Base-by-base conservation (phyloP, 495 filamentous ascomycete genomes). In the Monascus purpureus region DNA sequence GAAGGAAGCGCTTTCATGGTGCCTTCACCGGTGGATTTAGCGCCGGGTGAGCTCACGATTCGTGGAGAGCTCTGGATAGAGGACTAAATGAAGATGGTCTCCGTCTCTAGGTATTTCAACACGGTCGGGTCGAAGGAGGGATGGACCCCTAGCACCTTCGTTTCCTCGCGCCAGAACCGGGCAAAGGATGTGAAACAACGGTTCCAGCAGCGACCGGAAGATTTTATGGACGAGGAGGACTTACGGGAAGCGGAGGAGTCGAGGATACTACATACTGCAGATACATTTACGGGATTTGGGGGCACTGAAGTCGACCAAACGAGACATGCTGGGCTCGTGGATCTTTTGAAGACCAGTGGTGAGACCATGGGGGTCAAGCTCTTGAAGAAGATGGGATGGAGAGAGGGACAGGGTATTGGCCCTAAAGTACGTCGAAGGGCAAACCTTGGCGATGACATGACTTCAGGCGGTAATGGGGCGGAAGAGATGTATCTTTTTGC, bases 191-290 rank as follows among this genome's bases (percentile, higher is more conserved):
- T 54, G 15, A 49, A 50, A 28, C 35, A 59, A 9, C 63, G 67
- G 5, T 12, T 53, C 1, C 61, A 75, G 43, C 75, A 82, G 49
- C 74, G 75, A 18, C 68, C 76, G 6, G 88, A 96, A 44, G 90
- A 97, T 48, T 96, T 85, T 39, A 97, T 97, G 90, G 90, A 97
- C 40, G 92, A 93, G 39, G 92, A 97, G 55, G 90, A 97, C 55
- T 59, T 93, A 8, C 79, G 81, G 8, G 88, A 94, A 41, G 78
- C 77, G 2, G 86, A 77, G 31, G 87, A 94, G 53, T 66, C 75
- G 2, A 68, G 68, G 40, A 67, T 64, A 28, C 50, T 96, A 18
- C 72, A 87, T 43, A 93, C 80, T 0, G 60, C 71, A 1, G 59
- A 72, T 17, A 68, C 63, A 0, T 95, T 87, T 50, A 66, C 83